Evolutionary conservation across 257 asterid species (phyloP), one percentile per base, ranked within the genome.

Genomic region (Anisodus tanguticus): DNA sequence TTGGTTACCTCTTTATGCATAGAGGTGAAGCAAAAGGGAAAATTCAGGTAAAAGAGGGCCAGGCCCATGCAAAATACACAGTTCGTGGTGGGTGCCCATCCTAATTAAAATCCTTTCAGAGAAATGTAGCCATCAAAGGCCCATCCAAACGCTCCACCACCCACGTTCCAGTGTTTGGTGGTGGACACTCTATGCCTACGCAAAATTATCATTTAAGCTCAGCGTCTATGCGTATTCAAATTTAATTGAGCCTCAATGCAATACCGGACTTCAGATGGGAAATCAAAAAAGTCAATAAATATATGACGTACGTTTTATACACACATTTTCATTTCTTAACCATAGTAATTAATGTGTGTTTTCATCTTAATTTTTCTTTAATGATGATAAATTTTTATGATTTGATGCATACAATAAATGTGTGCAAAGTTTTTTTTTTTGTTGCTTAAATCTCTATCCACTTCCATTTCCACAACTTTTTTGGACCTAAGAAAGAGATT

Each of bases 101-200:
- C 41, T 19, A 90, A 83, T 88, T 86, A 49, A 88, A 86, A 83
- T 87, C 80, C 39, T 78, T 8, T 80, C 89, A 85, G 72, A 85
- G 90, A 88, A 85, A 86, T 84, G 88, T 88, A 88, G 37, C 90
- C 89, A 89, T 89, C 91, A 86, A 66, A 90, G 90, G 84, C 90
- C 92, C 94, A 86, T 88, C 82, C 63, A 72, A 64, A 41, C 85
- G 22, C 45, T 22, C 81, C 81, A 49, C 62, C 8, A 35, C 59
- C 79, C 80, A 59, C 67, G 83, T 43, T 79, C 71, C 26, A 19
- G 79, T 87, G 85, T 87, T 85, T 83, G 69, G 67, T 15, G 74
- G 60, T 47, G 80, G 58, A 71, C 58, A 19, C 58, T 2, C 79
- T 71, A 35, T 47, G 11, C 3, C 9, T 4, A n/a, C 3, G 4